A percentile compares a stretch with the other conserved stretches of the same genome.
Conservation (phyloP, 2,329 filamentous ascomycete species). For the Stagonosporopsis vannaccii region DNA sequence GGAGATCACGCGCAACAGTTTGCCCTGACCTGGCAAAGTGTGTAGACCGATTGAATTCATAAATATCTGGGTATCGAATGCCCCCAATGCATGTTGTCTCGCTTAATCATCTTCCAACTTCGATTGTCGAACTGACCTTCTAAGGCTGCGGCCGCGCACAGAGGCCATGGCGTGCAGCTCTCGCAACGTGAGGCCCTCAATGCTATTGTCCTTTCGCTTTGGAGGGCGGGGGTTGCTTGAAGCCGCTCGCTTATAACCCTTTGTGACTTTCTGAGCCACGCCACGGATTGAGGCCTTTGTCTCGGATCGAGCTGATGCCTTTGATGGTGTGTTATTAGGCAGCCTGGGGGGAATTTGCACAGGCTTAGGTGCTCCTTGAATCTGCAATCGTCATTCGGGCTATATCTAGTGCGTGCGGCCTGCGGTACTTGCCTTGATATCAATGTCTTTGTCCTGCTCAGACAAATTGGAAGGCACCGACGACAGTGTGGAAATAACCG, state of each 20-base stretch:
- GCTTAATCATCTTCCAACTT: not conserved
- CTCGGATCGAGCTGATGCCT: not conserved
- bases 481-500: slow-evolving; percentile 4
- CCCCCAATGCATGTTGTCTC: slow-evolving; percentile 4
- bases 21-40: slow-evolving; percentile 50
- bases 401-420: no score
- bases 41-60: slow-evolving; percentile 11
- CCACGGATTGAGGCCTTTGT: not conserved
- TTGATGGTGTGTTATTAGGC: not conserved
- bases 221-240: not conserved
- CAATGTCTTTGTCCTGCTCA: not conserved
- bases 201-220: slow-evolving; percentile 2
- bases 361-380: not conserved
- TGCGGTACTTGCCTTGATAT: not conserved
- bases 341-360: not conserved
- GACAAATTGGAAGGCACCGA: slow-evolving; percentile 2
- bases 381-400: not conserved
- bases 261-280: slow-evolving; percentile 4
- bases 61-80: slow-evolving; percentile 6
- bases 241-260: not conserved
- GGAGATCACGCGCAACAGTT: slow-evolving; percentile 42
- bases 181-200: slow-evolving; percentile 6
- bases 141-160: not conserved
- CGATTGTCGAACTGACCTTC: slow-evolving; percentile 5
- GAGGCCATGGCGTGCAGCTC: slow-evolving; percentile 7